A percentile compares a stretch with the other conserved stretches of the same genome.
These are phyloP conservation scores for Hemerocallis citrina DNA, from an alignment of 106 monocot genomes.

Conservation along the genomic window DNA sequence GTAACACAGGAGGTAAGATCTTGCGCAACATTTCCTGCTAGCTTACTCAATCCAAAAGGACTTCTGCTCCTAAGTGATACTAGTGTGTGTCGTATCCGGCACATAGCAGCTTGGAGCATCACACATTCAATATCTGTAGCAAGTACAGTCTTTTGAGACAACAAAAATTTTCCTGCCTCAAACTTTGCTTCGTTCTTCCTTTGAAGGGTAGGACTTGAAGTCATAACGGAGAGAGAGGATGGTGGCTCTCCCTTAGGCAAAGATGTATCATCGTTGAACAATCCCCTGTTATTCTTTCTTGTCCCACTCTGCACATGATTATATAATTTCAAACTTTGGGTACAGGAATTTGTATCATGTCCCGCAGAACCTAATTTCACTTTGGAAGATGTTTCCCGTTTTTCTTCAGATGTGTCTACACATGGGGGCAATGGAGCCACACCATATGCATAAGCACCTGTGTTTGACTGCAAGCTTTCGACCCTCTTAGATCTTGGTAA, in stretches of 20 bases:
- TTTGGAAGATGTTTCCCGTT: conserved; percentile 27
- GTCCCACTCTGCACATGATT: conserved; percentile 32
- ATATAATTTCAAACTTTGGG: conserved; percentile 35
- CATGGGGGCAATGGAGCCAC: conserved; percentile 44
- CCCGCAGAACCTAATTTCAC: conserved; percentile 10
- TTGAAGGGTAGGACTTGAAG: conserved; percentile 23
- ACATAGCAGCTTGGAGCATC: conserved; percentile 90
- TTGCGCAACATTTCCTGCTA: conserved; percentile 19
- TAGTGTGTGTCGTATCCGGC: conserved; percentile 64
- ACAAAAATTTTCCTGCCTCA: conserved; percentile 41
- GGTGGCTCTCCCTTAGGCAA: conserved; percentile 29
- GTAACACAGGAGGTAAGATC: conserved; percentile 28
- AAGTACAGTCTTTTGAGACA: conserved; percentile 55
- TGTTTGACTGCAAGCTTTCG: conserved; percentile 33
- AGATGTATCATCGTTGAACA: conserved; percentile 17
- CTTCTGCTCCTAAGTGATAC: conserved; percentile 39
- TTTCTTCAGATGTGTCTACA: conserved; percentile 36
- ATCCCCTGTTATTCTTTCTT: conserved; percentile 28
- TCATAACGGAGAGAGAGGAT: conserved; percentile 25
- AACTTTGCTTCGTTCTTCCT: conserved; percentile 42
- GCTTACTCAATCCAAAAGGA: conserved; percentile 25
- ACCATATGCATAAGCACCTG: conserved; percentile 43
- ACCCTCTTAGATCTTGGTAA: conserved; percentile 64
- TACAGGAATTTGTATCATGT: conserved; percentile 15
- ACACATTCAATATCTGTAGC: conserved; percentile 84